Percentiles rank a stretch among this genome's conserved stretches.
These are phyloP conservation scores for Torulaspora quercuum DNA, from an alignment of 805 yeast genomes.

Conservation along the genomic window DNA sequence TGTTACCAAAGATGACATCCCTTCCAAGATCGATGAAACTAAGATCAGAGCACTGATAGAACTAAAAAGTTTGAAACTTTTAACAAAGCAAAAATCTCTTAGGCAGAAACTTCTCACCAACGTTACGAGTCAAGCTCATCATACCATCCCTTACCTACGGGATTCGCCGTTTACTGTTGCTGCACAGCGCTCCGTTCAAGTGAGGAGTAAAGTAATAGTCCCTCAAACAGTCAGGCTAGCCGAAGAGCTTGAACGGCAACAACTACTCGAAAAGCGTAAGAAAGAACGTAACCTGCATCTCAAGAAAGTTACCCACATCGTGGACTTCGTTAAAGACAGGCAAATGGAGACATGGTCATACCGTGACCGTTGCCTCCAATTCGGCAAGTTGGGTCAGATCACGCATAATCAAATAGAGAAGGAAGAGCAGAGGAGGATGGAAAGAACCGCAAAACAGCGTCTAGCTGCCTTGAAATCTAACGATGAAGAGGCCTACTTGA, in stretches of 20 bases:
- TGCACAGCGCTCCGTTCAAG: constrained; percentile 64
- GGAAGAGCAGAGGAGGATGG: constrained; percentile 72
- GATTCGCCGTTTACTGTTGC: constrained; percentile 56
- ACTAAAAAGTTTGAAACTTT: constrained; percentile 59
- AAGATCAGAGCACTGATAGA: constrained; percentile 68
- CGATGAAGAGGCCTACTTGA: constrained; percentile 85
- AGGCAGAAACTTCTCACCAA: constrained; percentile 57
- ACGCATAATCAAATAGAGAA: constrained; percentile 48
- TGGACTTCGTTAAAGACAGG: constrained; percentile 34
- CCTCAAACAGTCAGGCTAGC: constrained; percentile 74
- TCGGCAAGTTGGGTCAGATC: constrained; percentile 30
- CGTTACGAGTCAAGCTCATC: constrained; percentile 55
- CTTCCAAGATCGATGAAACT: constrained; percentile 49
- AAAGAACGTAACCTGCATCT: constrained; percentile 50
- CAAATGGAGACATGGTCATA: constrained; percentile 25
- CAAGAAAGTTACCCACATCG: constrained; percentile 43
- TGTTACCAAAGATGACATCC: constrained; percentile 43
- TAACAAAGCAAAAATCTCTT: constrained; percentile 66
- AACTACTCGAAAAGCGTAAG: constrained; percentile 55
- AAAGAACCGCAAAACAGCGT: constrained; percentile 82
- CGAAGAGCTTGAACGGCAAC: constrained; percentile 70
- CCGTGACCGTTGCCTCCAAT: constrained; percentile 32
- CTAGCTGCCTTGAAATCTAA: constrained; percentile 81
- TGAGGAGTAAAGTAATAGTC: constrained; percentile 65
- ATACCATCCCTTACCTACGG: constrained; percentile 48